Conservation (phyloP, 345 rosid genomes). For the Angophora floribunda region DNA sequence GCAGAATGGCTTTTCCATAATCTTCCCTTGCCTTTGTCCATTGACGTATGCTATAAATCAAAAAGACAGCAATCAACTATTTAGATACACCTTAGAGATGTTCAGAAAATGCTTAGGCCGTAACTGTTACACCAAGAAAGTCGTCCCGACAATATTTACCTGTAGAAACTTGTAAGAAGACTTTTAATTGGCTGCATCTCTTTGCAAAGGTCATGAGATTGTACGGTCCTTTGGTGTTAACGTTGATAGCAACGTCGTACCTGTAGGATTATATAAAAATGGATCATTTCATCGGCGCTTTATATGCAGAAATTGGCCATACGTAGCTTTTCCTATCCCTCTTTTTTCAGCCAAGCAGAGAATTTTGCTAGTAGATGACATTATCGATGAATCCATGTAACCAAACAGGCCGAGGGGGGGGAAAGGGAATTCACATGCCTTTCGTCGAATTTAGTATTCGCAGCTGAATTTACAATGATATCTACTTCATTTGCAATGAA, state of each 20-base stretch:
- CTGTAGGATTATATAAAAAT: slow-evolving; percentile 17
- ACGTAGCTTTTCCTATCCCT: neutral
- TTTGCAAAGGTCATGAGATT: slow-evolving; percentile 64
- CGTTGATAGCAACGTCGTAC: slow-evolving; percentile 67
- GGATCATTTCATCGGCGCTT: neutral
- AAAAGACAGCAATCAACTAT: neutral
- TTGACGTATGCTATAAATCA: slow-evolving; percentile 69
- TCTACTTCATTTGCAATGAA: slow-evolving; percentile 53
- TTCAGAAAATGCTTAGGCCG: neutral
- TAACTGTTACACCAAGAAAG: neutral
- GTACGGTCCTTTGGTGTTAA: slow-evolving; percentile 64
- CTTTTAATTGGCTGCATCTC: slow-evolving; percentile 56
- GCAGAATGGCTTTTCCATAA: slow-evolving; percentile 73
- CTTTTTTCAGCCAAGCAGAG: neutral
- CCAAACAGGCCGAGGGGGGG: neutral
- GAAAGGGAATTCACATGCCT: neutral
- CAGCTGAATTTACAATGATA: slow-evolving; percentile 72
- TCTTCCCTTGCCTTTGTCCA: slow-evolving; percentile 88
- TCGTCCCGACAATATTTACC: neutral
- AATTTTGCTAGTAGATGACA: neutral
- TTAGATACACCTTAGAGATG: neutral
- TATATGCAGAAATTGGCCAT: neutral
- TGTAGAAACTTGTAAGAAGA: slow-evolving; percentile 78
- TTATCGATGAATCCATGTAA: neutral
- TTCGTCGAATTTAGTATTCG: slow-evolving; percentile 59